Percentiles rank a stretch among this genome's conserved stretches.
phyloP scores from a whole-genome alignment of 495 filamentous ascomycete species.

The Bacidia rubella region DNA sequence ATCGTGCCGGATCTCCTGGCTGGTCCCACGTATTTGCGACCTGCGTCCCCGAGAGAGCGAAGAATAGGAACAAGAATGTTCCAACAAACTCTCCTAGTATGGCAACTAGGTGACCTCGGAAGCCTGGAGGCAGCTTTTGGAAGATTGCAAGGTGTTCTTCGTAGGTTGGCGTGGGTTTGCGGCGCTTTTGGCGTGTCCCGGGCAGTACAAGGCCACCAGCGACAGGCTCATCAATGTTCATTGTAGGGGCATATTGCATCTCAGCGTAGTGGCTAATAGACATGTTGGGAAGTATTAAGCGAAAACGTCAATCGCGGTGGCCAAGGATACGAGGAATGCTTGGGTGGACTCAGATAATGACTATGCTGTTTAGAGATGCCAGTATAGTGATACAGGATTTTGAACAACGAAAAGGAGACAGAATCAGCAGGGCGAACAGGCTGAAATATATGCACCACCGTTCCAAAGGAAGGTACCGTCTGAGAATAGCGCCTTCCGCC shows the following conservation, averaged over 20 bases:
- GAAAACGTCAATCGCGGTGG: background rate
- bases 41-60: conserved; percentile 65
- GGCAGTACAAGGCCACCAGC: conserved; percentile 7
- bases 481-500: background rate
- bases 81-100: conserved; percentile 59
- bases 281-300: background rate
- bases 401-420: background rate
- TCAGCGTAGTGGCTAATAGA: background rate
- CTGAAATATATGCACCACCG: no score
- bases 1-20: conserved; percentile 13
- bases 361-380: no score
- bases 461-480: background rate
- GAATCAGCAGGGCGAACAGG: background rate
- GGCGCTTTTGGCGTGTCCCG: conserved; percentile 10
- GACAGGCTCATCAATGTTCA: background rate
- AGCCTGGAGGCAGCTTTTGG: conserved; percentile 17
- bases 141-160: background rate
- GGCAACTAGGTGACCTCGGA: conserved; percentile 42
- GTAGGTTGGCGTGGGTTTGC: background rate
- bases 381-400: background rate
- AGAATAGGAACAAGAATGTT: conserved; percentile 76
- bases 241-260: background rate
- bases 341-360: background rate
- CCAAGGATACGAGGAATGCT: background rate
- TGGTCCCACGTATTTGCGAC: conserved; percentile 32